These are phyloP conservation scores for Peterozyma xylosa DNA, from an alignment of 805 yeast genomes.

Conservation along the genomic window DNA sequence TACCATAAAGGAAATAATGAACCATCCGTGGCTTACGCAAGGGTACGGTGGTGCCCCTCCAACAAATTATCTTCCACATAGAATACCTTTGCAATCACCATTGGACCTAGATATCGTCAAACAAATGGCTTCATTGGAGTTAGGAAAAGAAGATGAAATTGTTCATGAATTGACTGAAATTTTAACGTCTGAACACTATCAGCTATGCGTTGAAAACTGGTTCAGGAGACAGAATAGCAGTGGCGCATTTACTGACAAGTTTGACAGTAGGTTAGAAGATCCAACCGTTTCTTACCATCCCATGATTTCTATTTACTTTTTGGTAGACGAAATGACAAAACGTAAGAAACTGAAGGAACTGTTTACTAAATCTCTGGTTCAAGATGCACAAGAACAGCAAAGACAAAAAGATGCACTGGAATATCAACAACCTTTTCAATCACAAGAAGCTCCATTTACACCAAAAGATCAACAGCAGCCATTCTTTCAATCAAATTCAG, in stretches of 20 bases:
- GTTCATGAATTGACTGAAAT: conserved; percentile 47
- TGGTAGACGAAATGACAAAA: conserved; percentile 77
- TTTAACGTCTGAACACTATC: conserved; percentile 60
- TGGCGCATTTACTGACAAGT: conserved; percentile 3
- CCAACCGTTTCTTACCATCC: conserved; percentile 91
- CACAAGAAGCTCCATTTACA: conserved; percentile 8
- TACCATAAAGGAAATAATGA: conserved; percentile 63
- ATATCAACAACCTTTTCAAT: conserved; percentile 9
- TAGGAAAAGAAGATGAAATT: conserved; percentile 61
- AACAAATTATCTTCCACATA: conserved; percentile 63
- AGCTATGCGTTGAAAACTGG: conserved; percentile 58
- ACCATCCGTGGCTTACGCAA: conserved; percentile 92
- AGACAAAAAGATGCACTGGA: conserved; percentile 9
- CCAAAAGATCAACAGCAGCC: neutral
- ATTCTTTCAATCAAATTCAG: conserved; percentile 7
- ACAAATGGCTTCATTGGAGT: conserved; percentile 72
- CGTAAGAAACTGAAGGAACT: conserved; percentile 59
- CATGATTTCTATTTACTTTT: conserved; percentile 72
- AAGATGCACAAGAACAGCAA: conserved; percentile 7
- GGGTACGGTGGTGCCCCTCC: conserved; percentile 69
- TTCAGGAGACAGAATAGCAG: conserved; percentile 18
- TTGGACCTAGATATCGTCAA: conserved; percentile 58
- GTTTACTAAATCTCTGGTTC: conserved; percentile 23
- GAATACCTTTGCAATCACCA: conserved; percentile 69
- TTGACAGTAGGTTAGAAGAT: conserved; percentile 37